Evolutionary conservation across 2,329 filamentous ascomycete genomes (phyloP).

Genomic region (Aureobasidium melanogenum): DNA sequence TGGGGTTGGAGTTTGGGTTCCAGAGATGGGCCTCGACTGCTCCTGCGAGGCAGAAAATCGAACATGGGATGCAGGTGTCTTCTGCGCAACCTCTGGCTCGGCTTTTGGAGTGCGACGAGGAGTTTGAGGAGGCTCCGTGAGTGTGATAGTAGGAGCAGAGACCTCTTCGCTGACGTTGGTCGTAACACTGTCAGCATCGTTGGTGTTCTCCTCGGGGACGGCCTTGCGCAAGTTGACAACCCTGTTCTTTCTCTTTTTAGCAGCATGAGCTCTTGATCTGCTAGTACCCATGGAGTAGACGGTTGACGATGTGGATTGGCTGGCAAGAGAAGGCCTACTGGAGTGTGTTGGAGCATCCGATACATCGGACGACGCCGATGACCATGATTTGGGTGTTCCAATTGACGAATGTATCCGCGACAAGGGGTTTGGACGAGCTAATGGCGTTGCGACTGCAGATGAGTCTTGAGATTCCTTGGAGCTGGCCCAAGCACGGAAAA

Average conservation of each 20-base stretch:
- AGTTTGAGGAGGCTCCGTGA: constrained; percentile 43
- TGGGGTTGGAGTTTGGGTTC: constrained; percentile 6
- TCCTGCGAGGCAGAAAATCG: constrained; percentile 23
- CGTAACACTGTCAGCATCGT: constrained; percentile 39
- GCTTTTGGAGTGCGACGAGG: constrained; percentile 13
- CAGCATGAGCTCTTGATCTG: constrained; percentile 50
- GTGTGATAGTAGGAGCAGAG: constrained; percentile 44
- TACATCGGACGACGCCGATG: constrained; percentile 46
- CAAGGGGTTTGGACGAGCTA: constrained; percentile 34
- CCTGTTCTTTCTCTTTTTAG: constrained; percentile 72
- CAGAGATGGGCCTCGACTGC: constrained; percentile 4
- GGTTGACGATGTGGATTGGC: constrained; percentile 46
- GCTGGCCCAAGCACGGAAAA: constrained; percentile 88
- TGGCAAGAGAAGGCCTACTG: constrained; percentile 60
- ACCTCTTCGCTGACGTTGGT: constrained; percentile 34
- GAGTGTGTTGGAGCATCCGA: constrained; percentile 57
- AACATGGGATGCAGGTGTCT: constrained; percentile 33
- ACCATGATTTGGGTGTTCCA: constrained; percentile 48
- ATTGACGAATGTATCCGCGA: constrained; percentile 38
- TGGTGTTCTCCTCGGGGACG: constrained; percentile 32
- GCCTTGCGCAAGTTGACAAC: constrained; percentile 71
- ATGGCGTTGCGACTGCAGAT: constrained; percentile 33
- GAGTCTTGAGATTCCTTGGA: constrained; percentile 60
- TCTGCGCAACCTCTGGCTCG: constrained; percentile 32
- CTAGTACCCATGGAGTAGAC: constrained; percentile 49